Percentiles rank a stretch among this genome's conserved stretches.
phyloP scores from a whole-genome alignment of 2,329 filamentous ascomycete genomes.

The Cordyceps militaris region DNA sequence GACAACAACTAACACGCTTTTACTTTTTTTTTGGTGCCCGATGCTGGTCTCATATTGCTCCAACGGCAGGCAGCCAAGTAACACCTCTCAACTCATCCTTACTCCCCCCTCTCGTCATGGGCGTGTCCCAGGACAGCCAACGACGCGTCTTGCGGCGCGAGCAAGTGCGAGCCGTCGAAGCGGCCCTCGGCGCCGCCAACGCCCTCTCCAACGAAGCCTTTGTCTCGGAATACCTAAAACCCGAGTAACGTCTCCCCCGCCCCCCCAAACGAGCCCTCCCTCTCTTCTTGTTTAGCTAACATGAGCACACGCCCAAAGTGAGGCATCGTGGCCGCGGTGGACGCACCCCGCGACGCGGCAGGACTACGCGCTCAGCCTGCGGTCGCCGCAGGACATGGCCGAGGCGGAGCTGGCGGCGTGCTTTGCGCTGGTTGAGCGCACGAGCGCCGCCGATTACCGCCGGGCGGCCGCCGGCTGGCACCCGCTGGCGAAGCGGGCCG shows the following conservation, averaged over 20 bases:
- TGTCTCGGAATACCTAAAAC: conserved; percentile 38
- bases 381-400: conserved; percentile 31
- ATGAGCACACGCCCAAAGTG: not conserved
- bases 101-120: not conserved
- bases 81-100: too few relatives aligned
- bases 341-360: conserved; percentile 39
- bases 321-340: conserved; percentile 35
- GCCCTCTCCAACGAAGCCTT: conserved; percentile 41
- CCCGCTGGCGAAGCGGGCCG: conserved; percentile 49
- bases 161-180: conserved; percentile 18
- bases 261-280: too few relatives aligned
- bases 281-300: too few relatives aligned
- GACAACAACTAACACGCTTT: not conserved
- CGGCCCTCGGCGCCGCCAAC: conserved; percentile 42
- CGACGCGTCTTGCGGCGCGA: not conserved
- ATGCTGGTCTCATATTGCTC: too few relatives aligned
- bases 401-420: conserved; percentile 44
- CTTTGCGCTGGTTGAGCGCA: conserved; percentile 52
- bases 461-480: conserved; percentile 58
- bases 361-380: conserved; percentile 39
- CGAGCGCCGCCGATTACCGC: conserved; percentile 58
- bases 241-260: conserved; percentile 33
- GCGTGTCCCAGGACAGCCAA: not conserved
- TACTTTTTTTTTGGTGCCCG: not conserved
- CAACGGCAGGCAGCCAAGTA: not conserved